phyloP scores from a whole-genome alignment of 352 stramenopile genomes.

The Phytophthora tentaculata region DNA sequence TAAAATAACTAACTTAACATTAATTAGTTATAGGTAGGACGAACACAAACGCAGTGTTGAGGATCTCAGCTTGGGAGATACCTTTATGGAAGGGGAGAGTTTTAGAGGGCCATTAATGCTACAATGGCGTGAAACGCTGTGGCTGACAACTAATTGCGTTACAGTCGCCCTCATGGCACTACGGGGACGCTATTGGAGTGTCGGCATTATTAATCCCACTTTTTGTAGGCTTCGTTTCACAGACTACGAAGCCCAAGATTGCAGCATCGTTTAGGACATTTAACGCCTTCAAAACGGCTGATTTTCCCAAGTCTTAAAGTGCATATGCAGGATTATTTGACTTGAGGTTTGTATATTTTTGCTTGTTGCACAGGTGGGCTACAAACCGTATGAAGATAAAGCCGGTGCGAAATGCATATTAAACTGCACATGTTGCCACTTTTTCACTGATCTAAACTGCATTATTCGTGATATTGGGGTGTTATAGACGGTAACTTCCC shows the following conservation, averaged over 20 bases:
- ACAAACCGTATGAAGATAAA: no score
- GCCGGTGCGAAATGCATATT: no score
- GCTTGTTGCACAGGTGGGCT: no score
- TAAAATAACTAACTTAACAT: not conserved
- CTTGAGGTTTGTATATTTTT: no score
- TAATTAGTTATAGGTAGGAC: not conserved
- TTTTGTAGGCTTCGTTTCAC: not conserved
- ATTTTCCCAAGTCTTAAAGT: no score
- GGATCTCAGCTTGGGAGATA: not conserved
- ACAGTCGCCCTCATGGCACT: not conserved
- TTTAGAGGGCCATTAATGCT: not conserved
- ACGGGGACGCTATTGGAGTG: not conserved
- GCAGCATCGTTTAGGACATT: no score
- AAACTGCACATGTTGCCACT: no score
- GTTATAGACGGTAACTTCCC: no score
- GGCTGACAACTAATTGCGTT: not conserved
- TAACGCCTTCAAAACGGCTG: no score
- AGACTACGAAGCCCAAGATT: not conserved
- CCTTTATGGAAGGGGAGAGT: not conserved
- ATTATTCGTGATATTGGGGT: no score
- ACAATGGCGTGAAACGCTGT: not conserved
- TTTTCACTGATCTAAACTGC: no score
- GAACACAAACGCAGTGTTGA: not conserved
- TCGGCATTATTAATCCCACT: not conserved
- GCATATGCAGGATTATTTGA: no score